Evolutionary conservation across 2,329 filamentous ascomycete genomes (phyloP).

Genomic region (Orbilia brochopaga): DNA sequence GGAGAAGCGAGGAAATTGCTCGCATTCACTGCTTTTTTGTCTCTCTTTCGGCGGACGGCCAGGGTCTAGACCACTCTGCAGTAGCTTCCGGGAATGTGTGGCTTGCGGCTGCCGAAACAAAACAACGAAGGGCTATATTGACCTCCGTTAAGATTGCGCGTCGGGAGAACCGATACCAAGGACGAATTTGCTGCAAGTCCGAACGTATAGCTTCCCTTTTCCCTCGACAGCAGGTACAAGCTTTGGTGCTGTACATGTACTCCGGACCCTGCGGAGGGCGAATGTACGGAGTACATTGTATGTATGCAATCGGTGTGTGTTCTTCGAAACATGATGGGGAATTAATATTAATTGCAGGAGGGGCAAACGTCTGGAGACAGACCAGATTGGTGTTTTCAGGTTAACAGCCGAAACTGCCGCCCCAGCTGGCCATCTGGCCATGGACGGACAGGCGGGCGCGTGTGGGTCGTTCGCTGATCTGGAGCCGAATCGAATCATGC

Average conservation of each 20-base stretch:
- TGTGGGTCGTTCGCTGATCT: slow-evolving; percentile 7
- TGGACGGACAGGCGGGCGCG: too few species aligned
- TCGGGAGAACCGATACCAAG: slow-evolving; percentile 23
- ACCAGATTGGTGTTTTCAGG: not conserved
- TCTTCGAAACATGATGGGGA: not conserved
- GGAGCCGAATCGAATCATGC: slow-evolving; percentile 15
- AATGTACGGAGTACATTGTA: too few species aligned
- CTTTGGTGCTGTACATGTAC: too few species aligned
- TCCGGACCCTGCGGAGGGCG: slow-evolving; percentile 31
- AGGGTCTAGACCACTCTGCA: slow-evolving; percentile 7
- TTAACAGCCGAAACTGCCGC: slow-evolving; percentile 10
- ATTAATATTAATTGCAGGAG: not conserved
- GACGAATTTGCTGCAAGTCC: slow-evolving; percentile 1
- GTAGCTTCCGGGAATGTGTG: slow-evolving; percentile 47
- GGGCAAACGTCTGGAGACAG: not conserved
- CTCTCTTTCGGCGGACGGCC: slow-evolving; percentile 16
- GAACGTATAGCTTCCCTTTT: slow-evolving; percentile 6
- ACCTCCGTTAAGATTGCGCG: slow-evolving; percentile 28
- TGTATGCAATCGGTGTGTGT: too few species aligned
- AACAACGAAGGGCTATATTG: slow-evolving; percentile 10
- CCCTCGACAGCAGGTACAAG: slow-evolving; percentile 20
- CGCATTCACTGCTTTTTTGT: not conserved
- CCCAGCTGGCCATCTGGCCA: too few species aligned
- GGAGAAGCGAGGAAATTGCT: not conserved
- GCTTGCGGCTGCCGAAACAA: slow-evolving; percentile 36